Conservation (phyloP, 1,139 yeast species). For the Schwanniomyces etchellsii region DNA sequence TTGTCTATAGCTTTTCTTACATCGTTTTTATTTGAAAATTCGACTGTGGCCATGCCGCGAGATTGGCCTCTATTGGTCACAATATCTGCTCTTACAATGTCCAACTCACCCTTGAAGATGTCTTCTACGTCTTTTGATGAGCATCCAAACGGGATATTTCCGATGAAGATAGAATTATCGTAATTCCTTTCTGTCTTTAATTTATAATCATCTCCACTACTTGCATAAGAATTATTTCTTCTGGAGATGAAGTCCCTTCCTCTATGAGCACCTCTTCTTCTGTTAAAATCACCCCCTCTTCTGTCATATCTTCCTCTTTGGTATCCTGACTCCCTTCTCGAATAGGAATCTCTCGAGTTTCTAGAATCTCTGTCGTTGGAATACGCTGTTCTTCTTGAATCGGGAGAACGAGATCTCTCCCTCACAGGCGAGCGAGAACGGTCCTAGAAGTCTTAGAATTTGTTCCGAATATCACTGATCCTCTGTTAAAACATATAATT, state of each 20-base stretch:
- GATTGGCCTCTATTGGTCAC: slow-evolving; percentile 80
- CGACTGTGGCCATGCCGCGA: slow-evolving; percentile 93
- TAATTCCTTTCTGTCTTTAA: slow-evolving; percentile 57
- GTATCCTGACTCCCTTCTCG: slow-evolving; percentile 20
- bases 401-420: slow-evolving; percentile 31
- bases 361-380: slow-evolving; percentile 3
- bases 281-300: slow-evolving; percentile 14
- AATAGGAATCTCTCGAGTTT: slow-evolving; percentile 10
- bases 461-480: not conserved
- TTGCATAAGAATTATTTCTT: slow-evolving; percentile 13
- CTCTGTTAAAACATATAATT: too few species aligned
- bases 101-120: slow-evolving; percentile 59
- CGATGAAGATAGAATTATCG: slow-evolving; percentile 65
- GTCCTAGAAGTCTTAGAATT: slow-evolving; percentile 22
- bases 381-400: slow-evolving; percentile 5
- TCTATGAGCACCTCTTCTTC: slow-evolving; percentile 17
- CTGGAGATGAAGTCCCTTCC: slow-evolving; percentile 17
- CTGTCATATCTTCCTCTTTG: slow-evolving; percentile 16
- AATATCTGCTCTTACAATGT: slow-evolving; percentile 80
- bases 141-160: slow-evolving; percentile 65
- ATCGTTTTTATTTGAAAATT: slow-evolving; percentile 61
- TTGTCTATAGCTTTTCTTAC: slow-evolving; percentile 72
- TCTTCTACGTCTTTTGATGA: slow-evolving; percentile 56
- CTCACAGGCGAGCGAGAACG: slow-evolving; percentile 46
- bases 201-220: slow-evolving; percentile 26